Percentiles rank a stretch among this genome's conserved stretches.
Conservation (phyloP, 768 basidiomycete species). For the Neoboletus brunneissimus region DNA sequence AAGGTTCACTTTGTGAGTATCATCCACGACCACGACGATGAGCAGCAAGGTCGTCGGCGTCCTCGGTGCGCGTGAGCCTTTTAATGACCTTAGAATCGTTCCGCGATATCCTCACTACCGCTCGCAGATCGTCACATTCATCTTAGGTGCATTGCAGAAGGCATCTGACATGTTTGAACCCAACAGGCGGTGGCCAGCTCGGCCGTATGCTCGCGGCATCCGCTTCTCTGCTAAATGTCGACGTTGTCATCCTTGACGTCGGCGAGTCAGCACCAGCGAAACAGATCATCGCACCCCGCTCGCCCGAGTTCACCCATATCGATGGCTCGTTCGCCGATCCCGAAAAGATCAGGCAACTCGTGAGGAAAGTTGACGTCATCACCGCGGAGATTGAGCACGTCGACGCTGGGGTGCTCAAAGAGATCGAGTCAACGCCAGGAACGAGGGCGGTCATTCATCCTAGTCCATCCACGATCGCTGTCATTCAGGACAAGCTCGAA, state of each 20-base stretch:
- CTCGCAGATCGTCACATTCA: constrained; percentile 7
- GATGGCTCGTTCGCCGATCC: constrained; percentile 89
- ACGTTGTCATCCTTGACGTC: constrained; percentile 80
- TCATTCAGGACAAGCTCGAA: constrained; percentile 77
- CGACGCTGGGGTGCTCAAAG: constrained; percentile 68
- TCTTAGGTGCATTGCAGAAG: not conserved
- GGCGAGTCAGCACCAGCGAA: constrained; percentile 85
- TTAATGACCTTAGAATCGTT: not conserved
- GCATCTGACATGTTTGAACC: constrained; percentile 1
- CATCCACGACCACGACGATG: constrained; percentile 15
- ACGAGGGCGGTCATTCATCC: constrained; percentile 57
- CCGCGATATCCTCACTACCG: constrained; percentile 7
- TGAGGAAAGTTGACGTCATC: constrained; percentile 76
- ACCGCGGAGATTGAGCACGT: constrained; percentile 99
- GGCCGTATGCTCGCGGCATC: constrained; percentile 95
- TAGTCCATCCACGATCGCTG: constrained; percentile 71
- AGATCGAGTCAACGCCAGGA: constrained; percentile 29
- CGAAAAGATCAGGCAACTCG: constrained; percentile 74
- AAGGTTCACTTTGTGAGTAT: not conserved
- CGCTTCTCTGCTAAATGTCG: constrained; percentile 82
- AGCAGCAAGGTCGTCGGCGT: constrained; percentile 28
- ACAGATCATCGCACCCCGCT: constrained; percentile 65
- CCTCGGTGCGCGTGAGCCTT: constrained; percentile 30
- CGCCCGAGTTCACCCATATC: constrained; percentile 56
- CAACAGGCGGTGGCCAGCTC: constrained; percentile 89